Conservation (phyloP, 257 asterid genomes). For the Fraxinus americana region DNA sequence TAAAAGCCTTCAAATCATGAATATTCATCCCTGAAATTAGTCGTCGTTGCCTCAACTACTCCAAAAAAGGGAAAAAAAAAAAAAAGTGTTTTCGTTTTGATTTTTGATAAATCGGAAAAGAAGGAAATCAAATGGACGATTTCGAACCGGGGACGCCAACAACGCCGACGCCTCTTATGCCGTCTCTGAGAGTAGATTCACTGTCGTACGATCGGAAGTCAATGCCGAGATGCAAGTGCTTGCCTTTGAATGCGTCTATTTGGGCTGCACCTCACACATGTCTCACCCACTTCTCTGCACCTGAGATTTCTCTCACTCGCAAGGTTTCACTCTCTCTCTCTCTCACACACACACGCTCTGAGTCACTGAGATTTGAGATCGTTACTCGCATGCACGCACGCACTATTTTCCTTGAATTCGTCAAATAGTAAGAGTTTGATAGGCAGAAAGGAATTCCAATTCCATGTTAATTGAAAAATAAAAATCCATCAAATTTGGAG, state of each 20-base stretch:
- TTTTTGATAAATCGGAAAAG: background rate
- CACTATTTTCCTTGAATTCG: no score
- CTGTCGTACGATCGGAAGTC: constrained; percentile 78
- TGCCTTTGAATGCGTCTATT: constrained; percentile 66
- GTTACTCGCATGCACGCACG: no score
- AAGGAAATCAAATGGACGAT: constrained; percentile 48
- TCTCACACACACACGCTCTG: background rate
- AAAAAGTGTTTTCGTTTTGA: background rate
- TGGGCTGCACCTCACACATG: constrained; percentile 87
- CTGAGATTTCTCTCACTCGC: constrained; percentile 86
- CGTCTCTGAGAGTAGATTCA: constrained; percentile 68
- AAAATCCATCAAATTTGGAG: no score
- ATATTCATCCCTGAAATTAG: constrained; percentile 2
- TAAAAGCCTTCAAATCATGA: constrained; percentile 49
- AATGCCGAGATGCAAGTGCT: constrained; percentile 91
- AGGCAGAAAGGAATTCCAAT: no score
- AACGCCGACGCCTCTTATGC: constrained; percentile 72
- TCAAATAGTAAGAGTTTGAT: no score
- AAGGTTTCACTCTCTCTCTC: constrained; percentile 46
- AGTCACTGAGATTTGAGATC: no score
- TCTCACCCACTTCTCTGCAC: constrained; percentile 58
- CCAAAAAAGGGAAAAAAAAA: background rate
- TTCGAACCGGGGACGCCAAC: constrained; percentile 90
- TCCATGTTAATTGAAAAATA: no score
- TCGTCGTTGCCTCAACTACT: background rate